phyloP scores from a whole-genome alignment of 139 green algal species.

The Picochlorum sp. region DNA sequence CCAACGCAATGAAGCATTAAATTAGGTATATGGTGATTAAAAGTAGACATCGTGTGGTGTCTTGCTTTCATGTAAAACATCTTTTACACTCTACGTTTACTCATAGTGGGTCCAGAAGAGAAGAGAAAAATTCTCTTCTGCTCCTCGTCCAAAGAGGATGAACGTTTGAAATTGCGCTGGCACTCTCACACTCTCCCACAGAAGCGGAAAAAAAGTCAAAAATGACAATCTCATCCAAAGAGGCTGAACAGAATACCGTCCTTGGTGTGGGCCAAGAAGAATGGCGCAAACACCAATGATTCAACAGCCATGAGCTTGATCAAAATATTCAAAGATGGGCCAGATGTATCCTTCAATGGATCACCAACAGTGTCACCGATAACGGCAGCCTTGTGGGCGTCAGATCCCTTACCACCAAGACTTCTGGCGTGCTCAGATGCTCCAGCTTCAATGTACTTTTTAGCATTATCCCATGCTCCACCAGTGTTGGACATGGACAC shows the following conservation, averaged over 20 bases:
- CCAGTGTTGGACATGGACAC: constrained; percentile 96
- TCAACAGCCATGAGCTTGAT: constrained; percentile 99
- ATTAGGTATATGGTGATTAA: too few species aligned
- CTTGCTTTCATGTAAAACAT: too few species aligned
- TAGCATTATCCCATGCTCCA: constrained; percentile 98
- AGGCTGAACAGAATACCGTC: constrained; percentile 38
- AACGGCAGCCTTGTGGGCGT: constrained; percentile 85
- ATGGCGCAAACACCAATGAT: constrained; percentile 79
- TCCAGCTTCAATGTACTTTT: constrained; percentile 93
- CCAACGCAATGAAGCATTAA: constrained; percentile 15
- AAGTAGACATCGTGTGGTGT: too few species aligned
- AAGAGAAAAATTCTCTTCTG: too few species aligned
- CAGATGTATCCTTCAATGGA: constrained; percentile 92
- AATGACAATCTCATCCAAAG: constrained; percentile 26
- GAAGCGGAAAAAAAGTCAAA: not conserved
- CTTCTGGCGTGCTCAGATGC: constrained; percentile 71
- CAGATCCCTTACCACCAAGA: constrained; percentile 91
- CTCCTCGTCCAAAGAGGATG: too few species aligned
- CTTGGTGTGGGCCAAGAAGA: constrained; percentile 59
- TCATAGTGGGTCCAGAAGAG: too few species aligned
- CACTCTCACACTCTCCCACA: not conserved
- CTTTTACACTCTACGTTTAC: too few species aligned
- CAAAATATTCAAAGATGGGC: constrained; percentile 96
- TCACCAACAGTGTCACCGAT: constrained; percentile 89
- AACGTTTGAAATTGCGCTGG: too few species aligned